These are phyloP conservation scores for Penicillium verhagenii DNA, from an alignment of 495 filamentous ascomycete genomes.

Conservation along the genomic window DNA sequence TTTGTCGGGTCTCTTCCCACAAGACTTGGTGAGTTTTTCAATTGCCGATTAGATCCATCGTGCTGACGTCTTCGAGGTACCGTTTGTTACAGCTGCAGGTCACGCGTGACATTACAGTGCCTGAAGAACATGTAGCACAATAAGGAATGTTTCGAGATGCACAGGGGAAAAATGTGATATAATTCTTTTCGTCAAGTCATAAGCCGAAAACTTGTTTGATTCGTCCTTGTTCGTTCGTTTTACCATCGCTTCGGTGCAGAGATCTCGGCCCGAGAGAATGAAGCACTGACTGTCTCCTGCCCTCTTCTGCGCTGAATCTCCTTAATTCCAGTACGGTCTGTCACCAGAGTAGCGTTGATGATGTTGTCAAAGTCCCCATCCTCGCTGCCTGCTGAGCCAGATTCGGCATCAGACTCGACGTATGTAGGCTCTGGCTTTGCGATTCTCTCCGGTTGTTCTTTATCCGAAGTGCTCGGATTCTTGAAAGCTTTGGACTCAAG, in stretches of 20 bases:
- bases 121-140: not conserved
- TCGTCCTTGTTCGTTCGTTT: not conserved
- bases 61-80: not conserved
- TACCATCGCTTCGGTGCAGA: slow-evolving; percentile 61
- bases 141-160: not conserved
- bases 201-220: not conserved
- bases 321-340: slow-evolving; percentile 74
- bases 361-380: slow-evolving; percentile 82
- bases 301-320: slow-evolving; percentile 51
- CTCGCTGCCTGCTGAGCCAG: slow-evolving; percentile 68
- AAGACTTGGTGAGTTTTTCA: not conserved
- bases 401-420: slow-evolving; percentile 72
- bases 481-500: slow-evolving; percentile 83
- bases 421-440: slow-evolving; percentile 41
- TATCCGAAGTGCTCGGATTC: slow-evolving; percentile 55
- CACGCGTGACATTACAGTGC: not conserved
- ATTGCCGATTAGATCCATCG: not conserved
- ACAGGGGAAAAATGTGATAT: not conserved
- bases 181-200: not conserved
- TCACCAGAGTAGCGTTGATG: slow-evolving; percentile 82
- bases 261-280: slow-evolving; percentile 62
- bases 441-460: slow-evolving; percentile 55
- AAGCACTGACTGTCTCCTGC: slow-evolving; percentile 50
- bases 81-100: not conserved
- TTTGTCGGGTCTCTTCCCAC: not conserved